Conservation (phyloP, 2,329 filamentous ascomycete genomes). For the Scedosporium minutisporum region DNA sequence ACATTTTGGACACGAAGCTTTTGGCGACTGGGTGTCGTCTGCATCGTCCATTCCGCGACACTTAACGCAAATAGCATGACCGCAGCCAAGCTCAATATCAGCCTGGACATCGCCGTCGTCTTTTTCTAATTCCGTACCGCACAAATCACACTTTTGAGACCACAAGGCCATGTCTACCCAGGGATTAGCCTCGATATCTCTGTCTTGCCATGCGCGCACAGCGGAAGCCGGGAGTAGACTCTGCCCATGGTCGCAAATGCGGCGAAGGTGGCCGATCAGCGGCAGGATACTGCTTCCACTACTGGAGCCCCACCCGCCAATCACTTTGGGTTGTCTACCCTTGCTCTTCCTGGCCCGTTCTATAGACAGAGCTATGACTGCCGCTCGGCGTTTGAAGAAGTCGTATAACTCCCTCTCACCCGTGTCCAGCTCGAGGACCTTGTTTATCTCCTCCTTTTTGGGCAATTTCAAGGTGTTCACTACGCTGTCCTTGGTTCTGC, state of each 20-base stretch:
- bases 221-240: slow-evolving; percentile 14
- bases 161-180: background rate
- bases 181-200: slow-evolving; percentile 6
- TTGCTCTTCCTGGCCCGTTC: background rate
- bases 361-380: background rate
- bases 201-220: slow-evolving; percentile 6
- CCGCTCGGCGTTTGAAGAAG: background rate
- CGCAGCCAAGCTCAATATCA: background rate
- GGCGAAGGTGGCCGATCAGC: slow-evolving; percentile 15
- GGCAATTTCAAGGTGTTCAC: background rate
- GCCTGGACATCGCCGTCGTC: background rate
- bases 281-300: slow-evolving; percentile 12
- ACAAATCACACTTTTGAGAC: background rate
- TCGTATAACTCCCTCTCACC: background rate
- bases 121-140: background rate
- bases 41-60: background rate
- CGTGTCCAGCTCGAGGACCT: background rate
- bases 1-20: background rate
- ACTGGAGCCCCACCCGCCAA: background rate
- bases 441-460: background rate
- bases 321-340: background rate
- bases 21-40: background rate
- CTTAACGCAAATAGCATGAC: background rate
- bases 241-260: slow-evolving; percentile 22
- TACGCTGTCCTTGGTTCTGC: background rate